Evolutionary conservation across 495 filamentous ascomycete genomes (phyloP).

Genomic region (Podospora pseudocomata): DNA sequence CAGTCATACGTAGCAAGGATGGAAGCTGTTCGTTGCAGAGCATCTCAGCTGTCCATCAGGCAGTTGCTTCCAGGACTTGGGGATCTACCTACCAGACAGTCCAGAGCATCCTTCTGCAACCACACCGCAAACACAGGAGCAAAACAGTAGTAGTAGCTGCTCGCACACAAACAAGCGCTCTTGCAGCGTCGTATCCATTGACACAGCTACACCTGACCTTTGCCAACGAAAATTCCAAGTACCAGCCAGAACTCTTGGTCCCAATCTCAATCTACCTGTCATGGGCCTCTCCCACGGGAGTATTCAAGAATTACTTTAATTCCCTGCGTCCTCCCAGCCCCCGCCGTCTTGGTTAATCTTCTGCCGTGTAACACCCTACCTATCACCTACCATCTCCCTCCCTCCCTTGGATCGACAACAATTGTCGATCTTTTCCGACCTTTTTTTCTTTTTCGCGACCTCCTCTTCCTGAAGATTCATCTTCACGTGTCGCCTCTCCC

Average conservation of each 20-base stretch:
- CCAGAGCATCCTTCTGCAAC: not conserved
- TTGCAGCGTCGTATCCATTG: conserved; percentile 19
- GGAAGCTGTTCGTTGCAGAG: no score
- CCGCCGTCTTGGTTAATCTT: not conserved
- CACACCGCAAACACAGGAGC: conserved; percentile 2
- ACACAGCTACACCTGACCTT: not conserved
- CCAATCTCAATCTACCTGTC: not conserved
- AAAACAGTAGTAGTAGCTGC: not conserved
- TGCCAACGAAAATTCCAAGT: not conserved
- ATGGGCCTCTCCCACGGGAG: not conserved
- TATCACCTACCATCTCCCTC: not conserved
- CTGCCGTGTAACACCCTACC: not conserved
- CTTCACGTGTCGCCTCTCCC: not conserved
- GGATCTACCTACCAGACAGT: not conserved
- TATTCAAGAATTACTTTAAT: not conserved
- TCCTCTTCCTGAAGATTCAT: not conserved
- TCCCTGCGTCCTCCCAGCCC: not conserved
- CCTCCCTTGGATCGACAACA: not conserved
- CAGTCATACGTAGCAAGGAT: not conserved
- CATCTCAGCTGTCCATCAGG: no score
- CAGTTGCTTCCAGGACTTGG: no score
- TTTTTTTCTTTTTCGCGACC: not conserved
- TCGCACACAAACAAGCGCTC: not conserved
- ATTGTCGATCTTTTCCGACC: not conserved
- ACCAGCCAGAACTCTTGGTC: not conserved